Percentiles rank a stretch among this genome's conserved stretches.
Conservation (phyloP, 1,139 yeast genomes). For the Yamadazyma friedrichii region DNA sequence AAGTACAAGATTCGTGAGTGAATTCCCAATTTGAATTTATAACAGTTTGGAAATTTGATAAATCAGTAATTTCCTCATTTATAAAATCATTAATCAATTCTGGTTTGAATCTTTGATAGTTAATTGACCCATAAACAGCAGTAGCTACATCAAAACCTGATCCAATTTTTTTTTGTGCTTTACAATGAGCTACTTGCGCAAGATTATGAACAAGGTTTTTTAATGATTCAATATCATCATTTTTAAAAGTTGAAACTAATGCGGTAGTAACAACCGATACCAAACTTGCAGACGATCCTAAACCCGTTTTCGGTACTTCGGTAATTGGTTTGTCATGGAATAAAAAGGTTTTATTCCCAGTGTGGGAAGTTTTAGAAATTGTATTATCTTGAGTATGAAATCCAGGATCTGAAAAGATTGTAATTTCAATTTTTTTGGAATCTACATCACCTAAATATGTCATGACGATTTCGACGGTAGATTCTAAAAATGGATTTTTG, state of each 20-base stretch:
- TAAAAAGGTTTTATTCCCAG: conserved; percentile 47
- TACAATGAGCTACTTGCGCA: conserved; percentile 87
- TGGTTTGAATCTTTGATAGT: conserved; percentile 73
- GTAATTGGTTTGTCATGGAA: conserved; percentile 61
- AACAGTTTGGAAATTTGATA: conserved; percentile 26
- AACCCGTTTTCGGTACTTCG: conserved; percentile 86
- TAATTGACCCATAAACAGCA: conserved; percentile 87
- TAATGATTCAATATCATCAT: conserved; percentile 14
- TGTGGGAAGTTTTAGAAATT: conserved; percentile 23
- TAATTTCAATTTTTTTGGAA: conserved; percentile 41
- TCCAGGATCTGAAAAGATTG: conserved; percentile 81
- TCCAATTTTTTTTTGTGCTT: conserved; percentile 92
- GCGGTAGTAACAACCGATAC: conserved; percentile 81
- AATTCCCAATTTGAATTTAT: conserved; percentile 63
- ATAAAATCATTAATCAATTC: conserved; percentile 44
- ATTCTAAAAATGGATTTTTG: conserved; percentile 73
- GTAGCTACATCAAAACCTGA: conserved; percentile 97
- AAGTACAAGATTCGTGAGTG: conserved; percentile 47
- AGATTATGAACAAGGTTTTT: conserved; percentile 65
- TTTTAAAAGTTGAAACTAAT: conserved; percentile 47
- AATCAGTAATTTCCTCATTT: conserved; percentile 7
- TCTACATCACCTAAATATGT: conserved; percentile 37
- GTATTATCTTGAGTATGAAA: conserved; percentile 76
- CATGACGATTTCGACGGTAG: conserved; percentile 56
- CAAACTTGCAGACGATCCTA: conserved; percentile 94